phyloP scores from a whole-genome alignment of 163 green algal species.

The Volvox carteri region DNA sequence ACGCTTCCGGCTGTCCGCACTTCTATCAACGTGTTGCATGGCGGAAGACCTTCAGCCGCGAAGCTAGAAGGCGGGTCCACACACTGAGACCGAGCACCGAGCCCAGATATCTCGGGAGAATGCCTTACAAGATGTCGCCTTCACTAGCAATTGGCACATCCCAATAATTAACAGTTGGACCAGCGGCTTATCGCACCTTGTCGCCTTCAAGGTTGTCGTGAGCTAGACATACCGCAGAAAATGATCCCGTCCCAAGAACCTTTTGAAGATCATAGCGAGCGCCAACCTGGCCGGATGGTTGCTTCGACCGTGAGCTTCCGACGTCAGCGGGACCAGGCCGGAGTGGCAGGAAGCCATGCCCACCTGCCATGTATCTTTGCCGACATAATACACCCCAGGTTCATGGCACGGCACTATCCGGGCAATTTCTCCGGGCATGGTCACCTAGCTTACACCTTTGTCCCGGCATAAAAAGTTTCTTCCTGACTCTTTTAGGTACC shows the following conservation, averaged over 20 bases:
- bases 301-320: neutral
- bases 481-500: neutral
- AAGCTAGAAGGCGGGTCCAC: too few species aligned
- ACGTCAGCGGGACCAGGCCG: neutral
- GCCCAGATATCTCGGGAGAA: too few species aligned
- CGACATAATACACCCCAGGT: slow-evolving; percentile 45
- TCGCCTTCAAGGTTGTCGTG: slow-evolving; percentile 65
- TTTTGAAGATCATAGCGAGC: slow-evolving; percentile 78
- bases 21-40: too few species aligned
- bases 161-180: too few species aligned
- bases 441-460: neutral
- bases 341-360: neutral
- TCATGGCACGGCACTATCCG: slow-evolving; percentile 21
- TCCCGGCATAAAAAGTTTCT: neutral
- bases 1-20: too few species aligned
- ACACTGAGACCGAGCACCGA: too few species aligned
- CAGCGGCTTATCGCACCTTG: neutral
- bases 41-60: too few species aligned
- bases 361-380: slow-evolving; percentile 43
- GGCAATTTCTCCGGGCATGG: slow-evolving; percentile 4
- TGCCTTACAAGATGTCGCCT: too few species aligned
- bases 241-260: slow-evolving; percentile 83
- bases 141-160: too few species aligned
- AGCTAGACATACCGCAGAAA: slow-evolving; percentile 83
- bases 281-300: slow-evolving; percentile 74